phyloP scores from a whole-genome alignment of 2,329 filamentous ascomycete genomes.

The Botryotinia globosa region DNA sequence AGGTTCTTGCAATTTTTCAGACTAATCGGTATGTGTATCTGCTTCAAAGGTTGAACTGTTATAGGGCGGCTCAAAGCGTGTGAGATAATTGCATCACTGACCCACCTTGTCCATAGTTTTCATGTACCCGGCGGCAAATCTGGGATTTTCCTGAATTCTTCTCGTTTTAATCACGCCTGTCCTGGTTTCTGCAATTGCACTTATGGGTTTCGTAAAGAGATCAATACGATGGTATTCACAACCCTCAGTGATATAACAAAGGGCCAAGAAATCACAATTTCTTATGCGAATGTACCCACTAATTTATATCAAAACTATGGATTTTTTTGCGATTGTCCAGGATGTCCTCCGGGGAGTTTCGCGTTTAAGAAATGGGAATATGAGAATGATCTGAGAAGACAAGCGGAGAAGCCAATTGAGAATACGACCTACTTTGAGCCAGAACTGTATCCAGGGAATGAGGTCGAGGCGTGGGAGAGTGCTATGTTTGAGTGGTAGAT shows the following conservation, averaged over 20 bases:
- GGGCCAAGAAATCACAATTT: conserved; percentile 52
- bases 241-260: conserved; percentile 41
- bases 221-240: conserved; percentile 44
- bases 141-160: conserved; percentile 46
- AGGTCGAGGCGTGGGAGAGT: neutral
- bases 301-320: conserved; percentile 48
- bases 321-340: conserved; percentile 52
- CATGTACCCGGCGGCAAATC: neutral
- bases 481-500: conserved; percentile 4
- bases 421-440: neutral
- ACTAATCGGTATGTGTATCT: conserved; percentile 35
- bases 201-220: conserved; percentile 39
- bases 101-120: neutral
- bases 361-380: conserved; percentile 14
- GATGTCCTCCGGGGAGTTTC: conserved; percentile 39
- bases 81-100: neutral
- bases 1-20: conserved; percentile 32
- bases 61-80: neutral
- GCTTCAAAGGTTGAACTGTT: too few species aligned
- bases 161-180: conserved; percentile 60
- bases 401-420: neutral
- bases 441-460: neutral
- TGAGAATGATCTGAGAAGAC: neutral
- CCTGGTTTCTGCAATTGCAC: conserved; percentile 44
- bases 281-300: conserved; percentile 45